Percentiles rank a stretch among this genome's conserved stretches.
phyloP scores from a whole-genome alignment of 371 early-diverging fungal genomes.

The Dentiscutata heterogama region DNA sequence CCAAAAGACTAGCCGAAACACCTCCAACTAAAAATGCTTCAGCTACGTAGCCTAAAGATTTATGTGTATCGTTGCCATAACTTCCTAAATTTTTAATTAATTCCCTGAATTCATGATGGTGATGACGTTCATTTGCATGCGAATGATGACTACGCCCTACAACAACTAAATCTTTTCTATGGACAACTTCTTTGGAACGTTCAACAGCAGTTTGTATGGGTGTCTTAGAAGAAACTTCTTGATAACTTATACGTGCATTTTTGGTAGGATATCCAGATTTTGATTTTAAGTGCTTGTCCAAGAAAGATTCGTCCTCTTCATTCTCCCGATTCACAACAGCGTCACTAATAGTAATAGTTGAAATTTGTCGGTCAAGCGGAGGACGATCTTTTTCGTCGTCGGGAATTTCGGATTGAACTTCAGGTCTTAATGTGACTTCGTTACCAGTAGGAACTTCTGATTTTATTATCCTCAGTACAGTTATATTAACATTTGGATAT shows the following conservation, averaged over 20 bases:
- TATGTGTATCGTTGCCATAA: constrained; percentile 41
- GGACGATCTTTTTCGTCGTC: constrained; percentile 45
- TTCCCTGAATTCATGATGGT: constrained; percentile 31
- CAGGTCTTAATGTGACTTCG: constrained; percentile 44
- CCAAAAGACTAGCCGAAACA: constrained; percentile 46
- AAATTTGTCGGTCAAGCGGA: constrained; percentile 36
- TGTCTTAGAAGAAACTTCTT: constrained; percentile 48
- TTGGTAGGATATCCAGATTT: not conserved
- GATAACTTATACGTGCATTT: constrained; percentile 32
- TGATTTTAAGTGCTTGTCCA: constrained; percentile 22
- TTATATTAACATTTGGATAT: constrained; percentile 49
- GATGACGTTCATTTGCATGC: not conserved
- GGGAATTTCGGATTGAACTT: not conserved
- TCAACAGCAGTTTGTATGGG: constrained; percentile 57
- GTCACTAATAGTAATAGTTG: constrained; percentile 25
- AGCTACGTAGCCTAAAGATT: constrained; percentile 48
- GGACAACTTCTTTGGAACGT: constrained; percentile 46
- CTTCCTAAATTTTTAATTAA: constrained; percentile 21
- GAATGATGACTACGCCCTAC: constrained; percentile 52
- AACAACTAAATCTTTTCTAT: constrained; percentile 53
- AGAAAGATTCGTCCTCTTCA: constrained; percentile 21
- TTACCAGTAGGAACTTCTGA: constrained; percentile 40
- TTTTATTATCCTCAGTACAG: constrained; percentile 52
- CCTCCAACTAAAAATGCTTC: constrained; percentile 47
- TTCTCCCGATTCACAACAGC: not conserved